Conservation (phyloP, 2,329 filamentous ascomycete genomes). For the Cordyceps fumosorosea region DNA sequence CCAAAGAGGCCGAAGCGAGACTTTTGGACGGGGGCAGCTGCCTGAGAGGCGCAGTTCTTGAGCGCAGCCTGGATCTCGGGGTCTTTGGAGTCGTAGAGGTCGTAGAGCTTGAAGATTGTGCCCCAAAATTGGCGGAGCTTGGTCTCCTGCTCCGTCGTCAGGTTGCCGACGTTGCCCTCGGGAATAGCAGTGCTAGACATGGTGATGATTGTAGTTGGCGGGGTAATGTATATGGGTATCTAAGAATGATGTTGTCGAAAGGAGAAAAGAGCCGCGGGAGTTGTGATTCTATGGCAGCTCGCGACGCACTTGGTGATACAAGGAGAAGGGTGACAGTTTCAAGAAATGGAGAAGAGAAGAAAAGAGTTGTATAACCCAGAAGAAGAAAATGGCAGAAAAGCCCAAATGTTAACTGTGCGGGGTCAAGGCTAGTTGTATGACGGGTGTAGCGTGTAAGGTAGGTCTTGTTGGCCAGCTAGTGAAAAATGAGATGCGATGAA, state of each 20-base stretch:
- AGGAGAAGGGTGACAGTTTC: neutral
- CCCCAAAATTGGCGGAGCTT: slow-evolving; percentile 22
- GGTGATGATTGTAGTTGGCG: neutral
- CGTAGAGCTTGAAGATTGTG: slow-evolving; percentile 18
- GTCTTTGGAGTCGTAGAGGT: slow-evolving; percentile 18
- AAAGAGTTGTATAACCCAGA: neutral
- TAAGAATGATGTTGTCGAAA: neutral
- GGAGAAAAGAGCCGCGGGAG: neutral
- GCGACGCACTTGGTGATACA: neutral
- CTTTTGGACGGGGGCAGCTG: slow-evolving; percentile 51
- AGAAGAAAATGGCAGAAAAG: neutral
- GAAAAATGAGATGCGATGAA: neutral
- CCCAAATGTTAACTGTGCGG: neutral
- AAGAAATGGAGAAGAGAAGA: neutral
- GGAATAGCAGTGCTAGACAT: neutral
- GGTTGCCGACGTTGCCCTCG: slow-evolving; percentile 18
- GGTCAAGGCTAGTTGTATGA: neutral
- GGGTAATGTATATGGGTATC: neutral
- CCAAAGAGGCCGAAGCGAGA: slow-evolving; percentile 60
- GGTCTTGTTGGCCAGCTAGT: neutral
- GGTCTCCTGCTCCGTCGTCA: slow-evolving; percentile 19
- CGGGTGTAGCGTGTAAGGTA: neutral
- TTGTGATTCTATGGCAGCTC: neutral
- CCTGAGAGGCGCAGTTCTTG: slow-evolving; percentile 24
- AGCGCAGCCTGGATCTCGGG: slow-evolving; percentile 19